Conservation (phyloP, 805 yeast genomes). For the Priceomyces medius region DNA sequence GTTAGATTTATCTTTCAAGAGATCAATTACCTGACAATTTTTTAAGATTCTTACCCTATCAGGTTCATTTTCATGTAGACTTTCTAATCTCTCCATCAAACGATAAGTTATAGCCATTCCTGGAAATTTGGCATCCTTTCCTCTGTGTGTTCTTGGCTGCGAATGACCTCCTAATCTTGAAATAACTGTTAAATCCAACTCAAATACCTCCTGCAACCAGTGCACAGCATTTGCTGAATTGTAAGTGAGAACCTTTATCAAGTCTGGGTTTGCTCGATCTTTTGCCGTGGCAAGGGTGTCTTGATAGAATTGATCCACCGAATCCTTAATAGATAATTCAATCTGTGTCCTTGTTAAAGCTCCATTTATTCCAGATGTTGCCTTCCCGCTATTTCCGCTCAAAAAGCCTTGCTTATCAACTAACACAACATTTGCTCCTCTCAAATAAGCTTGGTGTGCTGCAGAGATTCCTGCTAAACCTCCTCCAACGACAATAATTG, state of each 20-base stretch:
- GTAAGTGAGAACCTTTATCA: constrained; percentile 58
- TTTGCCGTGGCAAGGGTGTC: constrained; percentile 72
- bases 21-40: constrained; percentile 43
- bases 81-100: constrained; percentile 50
- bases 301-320: constrained; percentile 55
- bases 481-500: constrained; percentile 60
- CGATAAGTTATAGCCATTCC: constrained; percentile 65
- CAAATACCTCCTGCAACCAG: constrained; percentile 68
- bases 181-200: constrained; percentile 62
- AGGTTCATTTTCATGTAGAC: constrained; percentile 45
- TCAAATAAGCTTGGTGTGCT: constrained; percentile 53
- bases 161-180: constrained; percentile 85
- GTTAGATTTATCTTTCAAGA: constrained; percentile 31
- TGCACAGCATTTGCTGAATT: constrained; percentile 67
- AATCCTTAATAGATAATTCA: constrained; percentile 48
- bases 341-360: constrained; percentile 64
- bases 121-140: constrained; percentile 62
- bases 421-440: constrained; percentile 54
- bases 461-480: constrained; percentile 66
- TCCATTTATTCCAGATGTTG: constrained; percentile 73
- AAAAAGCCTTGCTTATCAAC: constrained; percentile 60
- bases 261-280: constrained; percentile 53
- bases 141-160: constrained; percentile 77
- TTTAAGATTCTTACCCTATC: constrained; percentile 40
- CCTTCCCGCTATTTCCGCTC: constrained; percentile 67